A percentile compares a stretch with the other conserved stretches of the same genome.
phyloP scores from a whole-genome alignment of 352 stramenopile species.

The Albugo candida region DNA sequence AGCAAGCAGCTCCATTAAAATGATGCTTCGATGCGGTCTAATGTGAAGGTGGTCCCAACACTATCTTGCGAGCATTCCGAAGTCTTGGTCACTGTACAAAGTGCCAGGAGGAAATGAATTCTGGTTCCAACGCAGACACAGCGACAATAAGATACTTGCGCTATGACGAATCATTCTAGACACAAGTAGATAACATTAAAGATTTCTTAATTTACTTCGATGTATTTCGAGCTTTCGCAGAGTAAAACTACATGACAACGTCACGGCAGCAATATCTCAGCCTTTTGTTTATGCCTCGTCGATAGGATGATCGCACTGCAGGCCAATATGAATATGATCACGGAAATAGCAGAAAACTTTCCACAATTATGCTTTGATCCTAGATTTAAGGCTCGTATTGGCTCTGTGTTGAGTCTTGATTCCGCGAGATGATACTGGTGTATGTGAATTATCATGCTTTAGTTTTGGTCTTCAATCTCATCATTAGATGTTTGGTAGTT shows the following conservation, averaged over 20 bases:
- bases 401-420: slow-evolving; percentile 16
- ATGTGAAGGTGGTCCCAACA: too few relatives aligned
- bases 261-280: neutral
- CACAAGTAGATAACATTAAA: slow-evolving; percentile 29
- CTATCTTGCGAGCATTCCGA: too few relatives aligned
- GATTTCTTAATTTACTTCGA: slow-evolving; percentile 27
- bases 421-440: slow-evolving; percentile 12
- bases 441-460: neutral
- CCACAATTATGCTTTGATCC: slow-evolving; percentile 21
- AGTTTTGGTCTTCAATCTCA: neutral
- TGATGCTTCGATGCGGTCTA: too few relatives aligned
- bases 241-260: slow-evolving; percentile 5
- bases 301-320: slow-evolving; percentile 18
- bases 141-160: slow-evolving; percentile 64
- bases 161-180: slow-evolving; percentile 61
- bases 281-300: neutral
- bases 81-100: too few relatives aligned
- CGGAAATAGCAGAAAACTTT: slow-evolving; percentile 37
- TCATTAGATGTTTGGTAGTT: slow-evolving; percentile 9
- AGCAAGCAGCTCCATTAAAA: too few relatives aligned
- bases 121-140: slow-evolving; percentile 24
- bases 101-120: too few relatives aligned
- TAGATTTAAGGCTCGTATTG: slow-evolving; percentile 18
- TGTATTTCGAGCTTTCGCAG: slow-evolving; percentile 51
- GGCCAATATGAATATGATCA: slow-evolving; percentile 24